A percentile compares a stretch with the other conserved stretches of the same genome.
These are phyloP conservation scores for Stereum hirsutum DNA, from an alignment of 1,284 basidiomycete genomes.

Conservation along the genomic window DNA sequence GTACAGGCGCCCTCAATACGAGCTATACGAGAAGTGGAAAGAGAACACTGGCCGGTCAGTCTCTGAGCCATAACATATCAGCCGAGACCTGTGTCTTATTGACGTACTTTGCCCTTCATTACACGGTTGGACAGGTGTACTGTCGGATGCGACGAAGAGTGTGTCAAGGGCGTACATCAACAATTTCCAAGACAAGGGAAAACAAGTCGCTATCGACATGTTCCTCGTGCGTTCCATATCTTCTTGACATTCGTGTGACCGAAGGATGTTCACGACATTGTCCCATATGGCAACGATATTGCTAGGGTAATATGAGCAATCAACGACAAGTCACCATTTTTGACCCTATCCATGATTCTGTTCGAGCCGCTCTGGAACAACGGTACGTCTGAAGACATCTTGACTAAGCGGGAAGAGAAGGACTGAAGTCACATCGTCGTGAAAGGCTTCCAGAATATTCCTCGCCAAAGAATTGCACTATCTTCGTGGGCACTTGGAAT, in stretches of 20 bases:
- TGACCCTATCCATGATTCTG: conserved; percentile 89
- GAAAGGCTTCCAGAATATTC: conserved; percentile 81
- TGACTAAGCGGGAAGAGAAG: too few species aligned
- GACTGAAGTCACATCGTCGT: conserved; percentile 6
- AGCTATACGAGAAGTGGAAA: conserved; percentile 93
- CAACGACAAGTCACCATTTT: conserved; percentile 88
- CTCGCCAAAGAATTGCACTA: conserved; percentile 55
- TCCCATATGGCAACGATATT: too few species aligned
- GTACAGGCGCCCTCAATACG: conserved; percentile 94
- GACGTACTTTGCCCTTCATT: background rate
- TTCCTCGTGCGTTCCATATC: conserved; percentile 57
- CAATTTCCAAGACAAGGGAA: conserved; percentile 94
- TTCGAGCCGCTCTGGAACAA: conserved; percentile 61
- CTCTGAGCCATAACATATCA: too few species aligned
- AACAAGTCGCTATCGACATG: conserved; percentile 93
- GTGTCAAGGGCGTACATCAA: conserved; percentile 94
- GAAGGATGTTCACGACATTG: conserved; percentile 2
- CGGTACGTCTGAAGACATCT: conserved; percentile 31
- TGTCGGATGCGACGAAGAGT: conserved; percentile 96
- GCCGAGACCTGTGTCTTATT: too few species aligned
- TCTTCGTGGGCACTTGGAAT: conserved; percentile 95
- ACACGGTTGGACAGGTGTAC: conserved; percentile 46
- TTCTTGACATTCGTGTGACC: background rate
- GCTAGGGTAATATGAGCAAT: conserved; percentile 90
- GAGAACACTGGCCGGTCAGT: conserved; percentile 74